Evolutionary conservation across 352 stramenopile species (phyloP).

Genomic region (Globisporangium barbulae): DNA sequence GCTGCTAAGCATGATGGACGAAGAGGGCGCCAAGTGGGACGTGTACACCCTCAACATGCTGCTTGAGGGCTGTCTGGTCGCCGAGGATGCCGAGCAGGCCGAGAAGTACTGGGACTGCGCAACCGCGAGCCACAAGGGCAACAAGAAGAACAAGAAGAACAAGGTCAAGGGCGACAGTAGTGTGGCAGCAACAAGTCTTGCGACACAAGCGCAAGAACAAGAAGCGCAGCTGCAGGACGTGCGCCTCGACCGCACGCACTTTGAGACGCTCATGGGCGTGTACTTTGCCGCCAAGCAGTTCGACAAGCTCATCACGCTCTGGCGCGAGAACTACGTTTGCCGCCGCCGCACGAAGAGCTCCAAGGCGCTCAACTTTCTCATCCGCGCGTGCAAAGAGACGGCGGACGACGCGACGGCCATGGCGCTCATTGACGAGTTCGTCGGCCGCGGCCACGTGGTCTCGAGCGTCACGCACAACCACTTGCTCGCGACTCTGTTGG

Average conservation of each 20-base stretch:
- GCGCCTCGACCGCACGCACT: slow-evolving; percentile 59
- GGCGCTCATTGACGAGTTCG: slow-evolving; percentile 61
- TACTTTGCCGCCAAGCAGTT: slow-evolving; percentile 62
- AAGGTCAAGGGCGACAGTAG: neutral
- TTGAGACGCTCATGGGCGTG: slow-evolving; percentile 71
- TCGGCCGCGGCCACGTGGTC: slow-evolving; percentile 41
- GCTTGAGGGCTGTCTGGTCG: slow-evolving; percentile 53
- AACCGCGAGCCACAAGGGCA: slow-evolving; percentile 21
- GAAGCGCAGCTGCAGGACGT: slow-evolving; percentile 28
- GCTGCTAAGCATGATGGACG: slow-evolving; percentile 50
- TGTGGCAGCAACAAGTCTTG: neutral
- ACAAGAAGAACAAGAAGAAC: slow-evolving; percentile 15
- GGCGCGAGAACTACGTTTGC: slow-evolving; percentile 51
- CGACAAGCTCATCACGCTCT: slow-evolving; percentile 46
- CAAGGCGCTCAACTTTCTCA: slow-evolving; percentile 79
- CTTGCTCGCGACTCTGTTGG: slow-evolving; percentile 60
- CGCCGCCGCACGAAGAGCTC: slow-evolving; percentile 64
- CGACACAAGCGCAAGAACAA: slow-evolving; percentile 5
- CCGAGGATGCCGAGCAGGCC: slow-evolving; percentile 38
- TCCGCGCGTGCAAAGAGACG: slow-evolving; percentile 50
- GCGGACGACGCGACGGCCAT: slow-evolving; percentile 42
- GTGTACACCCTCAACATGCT: slow-evolving; percentile 77
- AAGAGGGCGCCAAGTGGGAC: slow-evolving; percentile 54
- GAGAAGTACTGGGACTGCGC: slow-evolving; percentile 47
- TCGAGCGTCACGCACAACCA: slow-evolving; percentile 75